Base-by-base conservation (phyloP, 805 yeast species). In the Yarrowia sp. region DNA sequence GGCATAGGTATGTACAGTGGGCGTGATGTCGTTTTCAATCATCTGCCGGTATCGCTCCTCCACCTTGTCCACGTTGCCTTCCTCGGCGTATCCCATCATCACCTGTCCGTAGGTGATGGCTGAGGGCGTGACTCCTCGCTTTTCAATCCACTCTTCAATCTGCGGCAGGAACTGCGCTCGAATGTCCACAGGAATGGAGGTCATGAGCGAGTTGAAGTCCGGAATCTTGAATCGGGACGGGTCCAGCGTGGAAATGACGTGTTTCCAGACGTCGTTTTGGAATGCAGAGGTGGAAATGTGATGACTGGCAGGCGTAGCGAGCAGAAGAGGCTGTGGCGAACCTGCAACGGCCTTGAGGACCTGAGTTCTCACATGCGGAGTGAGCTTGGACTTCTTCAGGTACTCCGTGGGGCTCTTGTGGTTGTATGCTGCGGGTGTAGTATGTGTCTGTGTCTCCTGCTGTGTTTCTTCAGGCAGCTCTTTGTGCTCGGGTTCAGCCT, bases 1-100 rank as follows among this genome's bases (percentile, higher is more conserved):
- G 7, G 47, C 46, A 38, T 38, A 55, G 21, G 47, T 55, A 22
- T 55, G 61, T 27, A 55, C 38, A 21, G 18, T 55, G 3, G 61
- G 61, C 1, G 6, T 8, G 16, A 55, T 39, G 13, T 38, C n/a
- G 10, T 4, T 9, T 4, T 38, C 47, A 14, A 38, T 19, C 47
- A 55, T 36, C 10, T 55, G 29, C 6, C 47, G 6, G 22, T 19
- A 55, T 7, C 22, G 21, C 16, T 55, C 22, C 22, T 55, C 61
- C 27, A 55, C 61, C 7, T 29, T 38, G 1, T 38, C 61, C 33
- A 55, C 61, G 16, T 55, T 19, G 33, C 61, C 61, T 1, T 3
- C 36, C 16, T 55, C 61, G n/a, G 61, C 61, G 29, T 55, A 55
- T 31, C 61, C 61, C 27, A 55, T 12, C 61, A 55, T 55, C 2